Evolutionary conservation across 1,284 basidiomycete species (phyloP).

Genomic region (Entoloma clypeatum): DNA sequence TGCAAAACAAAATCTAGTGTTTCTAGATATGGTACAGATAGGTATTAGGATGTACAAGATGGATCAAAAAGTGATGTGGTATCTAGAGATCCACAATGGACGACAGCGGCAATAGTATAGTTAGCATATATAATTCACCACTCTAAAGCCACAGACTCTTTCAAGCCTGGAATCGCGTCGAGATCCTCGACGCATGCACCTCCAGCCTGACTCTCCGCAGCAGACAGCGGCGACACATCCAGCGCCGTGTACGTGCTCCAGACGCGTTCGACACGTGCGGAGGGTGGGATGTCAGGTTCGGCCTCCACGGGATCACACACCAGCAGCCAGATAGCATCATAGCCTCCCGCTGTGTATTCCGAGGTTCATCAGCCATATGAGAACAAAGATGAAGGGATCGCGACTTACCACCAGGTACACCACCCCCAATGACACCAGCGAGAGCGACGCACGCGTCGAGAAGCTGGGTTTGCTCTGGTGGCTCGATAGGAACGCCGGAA

Average conservation of each 20-base stretch:
- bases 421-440: constrained; percentile 88
- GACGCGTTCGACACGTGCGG: constrained; percentile 60
- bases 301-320: constrained; percentile 61
- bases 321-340: constrained; percentile 94
- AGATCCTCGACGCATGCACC: constrained; percentile 68
- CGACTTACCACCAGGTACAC: constrained; percentile 87
- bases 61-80: too few relatives aligned
- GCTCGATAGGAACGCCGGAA: constrained; percentile 88
- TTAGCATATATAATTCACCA: constrained; percentile 1
- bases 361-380: not conserved
- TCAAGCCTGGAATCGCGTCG: constrained; percentile 60
- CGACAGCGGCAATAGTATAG: too few relatives aligned
- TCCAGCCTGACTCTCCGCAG: constrained; percentile 69
- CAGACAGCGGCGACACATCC: constrained; percentile 77
- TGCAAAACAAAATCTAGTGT: too few relatives aligned
- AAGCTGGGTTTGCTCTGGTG: constrained; percentile 83
- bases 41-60: constrained; percentile 6
- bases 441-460: constrained; percentile 76
- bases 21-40: too few relatives aligned
- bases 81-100: too few relatives aligned
- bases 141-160: constrained; percentile 28
- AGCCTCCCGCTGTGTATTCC: constrained; percentile 77
- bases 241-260: constrained; percentile 76
- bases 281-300: constrained; percentile 39
- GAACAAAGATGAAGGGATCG: constrained; percentile 5